Conservation (phyloP, 768 basidiomycete genomes). For the Termitomyces sp. region DNA sequence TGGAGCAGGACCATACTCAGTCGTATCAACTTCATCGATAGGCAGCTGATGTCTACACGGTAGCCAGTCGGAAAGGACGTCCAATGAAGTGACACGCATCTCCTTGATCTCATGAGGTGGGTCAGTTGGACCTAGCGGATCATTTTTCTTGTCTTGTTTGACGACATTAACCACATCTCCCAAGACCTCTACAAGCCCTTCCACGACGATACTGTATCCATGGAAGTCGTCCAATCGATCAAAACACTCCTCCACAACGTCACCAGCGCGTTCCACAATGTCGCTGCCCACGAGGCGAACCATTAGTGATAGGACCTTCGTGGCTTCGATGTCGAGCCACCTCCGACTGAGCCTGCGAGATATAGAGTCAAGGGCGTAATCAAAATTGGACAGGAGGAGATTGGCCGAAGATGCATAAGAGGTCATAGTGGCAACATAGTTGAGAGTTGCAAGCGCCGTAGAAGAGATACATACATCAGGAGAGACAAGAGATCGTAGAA, state of each 20-base stretch:
- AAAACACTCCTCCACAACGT: slow-evolving; percentile 96
- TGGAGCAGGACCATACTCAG: slow-evolving; percentile 57
- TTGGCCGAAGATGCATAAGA: slow-evolving; percentile 90
- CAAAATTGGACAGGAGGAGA: slow-evolving; percentile 89
- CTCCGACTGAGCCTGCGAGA: slow-evolving; percentile 76
- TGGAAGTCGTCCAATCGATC: slow-evolving; percentile 95
- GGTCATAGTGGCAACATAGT: slow-evolving; percentile 62
- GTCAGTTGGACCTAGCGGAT: slow-evolving; percentile 10
- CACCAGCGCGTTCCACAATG: slow-evolving; percentile 84
- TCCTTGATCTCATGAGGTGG: slow-evolving; percentile 2
- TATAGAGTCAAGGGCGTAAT: slow-evolving; percentile 90
- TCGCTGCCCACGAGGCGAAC: slow-evolving; percentile 82
- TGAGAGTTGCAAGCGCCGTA: slow-evolving; percentile 71
- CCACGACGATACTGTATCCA: slow-evolving; percentile 82
- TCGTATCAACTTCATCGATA: slow-evolving; percentile 29
- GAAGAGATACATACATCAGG: slow-evolving; percentile 58
- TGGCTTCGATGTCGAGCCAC: slow-evolving; percentile 83
- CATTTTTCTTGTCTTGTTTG: slow-evolving; percentile 41
- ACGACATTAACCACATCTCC: slow-evolving; percentile 80
- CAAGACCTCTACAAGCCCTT: slow-evolving; percentile 83
- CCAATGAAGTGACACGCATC: slow-evolving; percentile 24
- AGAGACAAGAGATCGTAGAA: slow-evolving; percentile 83
- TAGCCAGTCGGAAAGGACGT: slow-evolving; percentile 64
- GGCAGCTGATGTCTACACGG: slow-evolving; percentile 34
- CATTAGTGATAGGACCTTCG: slow-evolving; percentile 81